These are phyloP conservation scores for Silene coronaria DNA, from an alignment of 179 eudicot species.

Conservation along the genomic window DNA sequence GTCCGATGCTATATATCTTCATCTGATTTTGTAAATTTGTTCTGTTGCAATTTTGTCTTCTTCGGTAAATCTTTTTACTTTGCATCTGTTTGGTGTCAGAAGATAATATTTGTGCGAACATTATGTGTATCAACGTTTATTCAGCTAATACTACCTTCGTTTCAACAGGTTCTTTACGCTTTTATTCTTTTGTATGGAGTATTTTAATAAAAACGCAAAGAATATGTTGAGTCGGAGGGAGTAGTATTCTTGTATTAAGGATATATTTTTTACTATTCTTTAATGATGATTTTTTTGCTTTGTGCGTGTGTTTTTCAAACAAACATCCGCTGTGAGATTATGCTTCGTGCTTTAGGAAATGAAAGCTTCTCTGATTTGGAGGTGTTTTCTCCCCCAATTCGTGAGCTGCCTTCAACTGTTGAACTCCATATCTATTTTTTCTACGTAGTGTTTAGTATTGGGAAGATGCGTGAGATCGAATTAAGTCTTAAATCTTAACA, in stretches of 20 bases:
- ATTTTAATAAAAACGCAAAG: too few species aligned
- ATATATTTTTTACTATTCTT: too few species aligned
- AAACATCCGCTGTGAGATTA: too few species aligned
- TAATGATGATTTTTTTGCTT: not conserved
- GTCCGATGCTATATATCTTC: not conserved
- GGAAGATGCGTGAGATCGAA: not conserved
- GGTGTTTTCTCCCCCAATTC: not conserved
- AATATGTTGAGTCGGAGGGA: too few species aligned
- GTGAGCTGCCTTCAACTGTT: not conserved
- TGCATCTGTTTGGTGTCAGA: not conserved
- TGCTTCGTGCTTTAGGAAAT: too few species aligned
- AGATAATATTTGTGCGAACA: not conserved
- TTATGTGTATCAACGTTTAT: not conserved
- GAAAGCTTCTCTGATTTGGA: not conserved
- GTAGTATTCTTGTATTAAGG: too few species aligned
- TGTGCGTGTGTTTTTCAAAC: too few species aligned
- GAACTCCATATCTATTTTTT: not conserved
- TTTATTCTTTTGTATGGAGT: too few species aligned
- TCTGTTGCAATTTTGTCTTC: not conserved
- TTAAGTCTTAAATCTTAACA: not conserved
- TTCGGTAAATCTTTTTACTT: not conserved
- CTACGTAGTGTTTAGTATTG: not conserved
- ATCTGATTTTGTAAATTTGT: not conserved
- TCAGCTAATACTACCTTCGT: too few species aligned
- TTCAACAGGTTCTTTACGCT: too few species aligned